Percentiles rank a stretch among this genome's conserved stretches.
Conservation (phyloP, 2,329 filamentous ascomycete genomes). For the Beauveria pseudobassiana region DNA sequence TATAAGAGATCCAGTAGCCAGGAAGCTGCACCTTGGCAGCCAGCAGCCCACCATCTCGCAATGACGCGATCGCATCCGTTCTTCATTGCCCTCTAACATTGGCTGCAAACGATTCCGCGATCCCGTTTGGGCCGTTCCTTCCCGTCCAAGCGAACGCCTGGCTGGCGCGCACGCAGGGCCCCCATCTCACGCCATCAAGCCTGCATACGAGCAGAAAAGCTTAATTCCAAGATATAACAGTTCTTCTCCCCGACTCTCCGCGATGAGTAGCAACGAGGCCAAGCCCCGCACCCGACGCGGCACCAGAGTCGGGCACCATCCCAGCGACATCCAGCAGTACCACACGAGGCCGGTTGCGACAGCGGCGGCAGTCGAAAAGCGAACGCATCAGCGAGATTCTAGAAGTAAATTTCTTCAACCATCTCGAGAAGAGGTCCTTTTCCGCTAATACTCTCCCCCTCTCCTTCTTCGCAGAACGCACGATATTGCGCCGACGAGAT, state of each 20-base stretch:
- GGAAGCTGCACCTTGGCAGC: not conserved
- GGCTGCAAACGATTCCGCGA: not conserved
- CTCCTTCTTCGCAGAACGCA: slow-evolving; percentile 28
- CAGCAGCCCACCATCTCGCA: slow-evolving; percentile 1
- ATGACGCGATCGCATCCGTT: slow-evolving; percentile 6
- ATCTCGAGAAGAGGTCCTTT: not conserved
- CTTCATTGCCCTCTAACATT: slow-evolving; percentile 2
- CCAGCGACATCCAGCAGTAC: not conserved
- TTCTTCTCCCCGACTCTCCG: not conserved
- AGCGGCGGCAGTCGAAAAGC: slow-evolving; percentile 25
- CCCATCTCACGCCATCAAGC: not conserved
- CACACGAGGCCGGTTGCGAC: slow-evolving; percentile 15
- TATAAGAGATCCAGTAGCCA: not conserved
- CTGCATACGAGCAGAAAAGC: not conserved
- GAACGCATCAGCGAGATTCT: slow-evolving; percentile 39
- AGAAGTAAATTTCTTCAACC: slow-evolving; percentile 29
- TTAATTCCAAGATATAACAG: not conserved
- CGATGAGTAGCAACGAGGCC: not conserved
- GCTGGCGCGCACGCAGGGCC: not conserved
- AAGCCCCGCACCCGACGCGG: not conserved
- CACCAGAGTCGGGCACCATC: not conserved
- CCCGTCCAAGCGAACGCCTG: not conserved
- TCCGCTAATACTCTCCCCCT: not conserved
- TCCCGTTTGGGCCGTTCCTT: not conserved
- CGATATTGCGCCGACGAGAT: slow-evolving; percentile 36